phyloP scores from a whole-genome alignment of 768 basidiomycete species.

The Amanita pallidorosea region DNA sequence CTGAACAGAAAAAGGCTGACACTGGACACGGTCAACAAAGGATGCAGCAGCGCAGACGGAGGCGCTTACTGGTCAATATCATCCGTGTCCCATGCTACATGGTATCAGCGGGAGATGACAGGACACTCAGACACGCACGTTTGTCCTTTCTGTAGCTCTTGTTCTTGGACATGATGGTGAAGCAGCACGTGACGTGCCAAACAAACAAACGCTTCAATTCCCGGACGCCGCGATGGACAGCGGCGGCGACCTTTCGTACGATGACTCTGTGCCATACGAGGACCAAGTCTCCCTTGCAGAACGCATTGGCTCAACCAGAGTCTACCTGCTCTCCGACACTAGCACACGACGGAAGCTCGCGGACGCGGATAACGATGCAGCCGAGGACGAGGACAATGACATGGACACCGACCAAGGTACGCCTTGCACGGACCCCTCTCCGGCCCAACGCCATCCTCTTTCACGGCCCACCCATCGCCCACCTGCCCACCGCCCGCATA shows the following conservation, averaged over 20 bases:
- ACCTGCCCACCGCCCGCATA: conserved; percentile 64
- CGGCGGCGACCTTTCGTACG: conserved; percentile 37
- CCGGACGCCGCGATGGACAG: conserved; percentile 32
- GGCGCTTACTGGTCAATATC: conserved; percentile 90
- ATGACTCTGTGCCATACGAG: conserved; percentile 46
- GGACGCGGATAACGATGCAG: conserved; percentile 20
- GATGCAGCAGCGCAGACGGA: conserved; percentile 2
- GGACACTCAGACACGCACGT: conserved; percentile 42
- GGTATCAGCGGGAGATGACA: conserved; percentile 9
- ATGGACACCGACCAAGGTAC: conserved; percentile 25
- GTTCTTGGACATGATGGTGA: conserved; percentile 41
- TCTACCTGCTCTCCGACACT: conserved; percentile 70
- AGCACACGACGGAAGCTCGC: conserved; percentile 9
- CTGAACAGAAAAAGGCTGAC: conserved; percentile 21
- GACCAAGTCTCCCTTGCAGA: conserved; percentile 44
- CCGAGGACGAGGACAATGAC: conserved; percentile 22
- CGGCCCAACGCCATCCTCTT: conserved; percentile 63
- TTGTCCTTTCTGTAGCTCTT: conserved; percentile 91
- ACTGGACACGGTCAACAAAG: conserved; percentile 18
- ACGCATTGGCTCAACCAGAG: conserved; percentile 62
- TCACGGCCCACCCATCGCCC: conserved; percentile 61
- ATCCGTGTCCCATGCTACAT: conserved; percentile 94
- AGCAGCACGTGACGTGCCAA: conserved; percentile 3
- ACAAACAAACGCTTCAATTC: background rate
- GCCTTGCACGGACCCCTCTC: conserved; percentile 29